These are phyloP conservation scores for Lepidopterella palustris DNA, from an alignment of 495 filamentous ascomycete genomes.

Conservation along the genomic window DNA sequence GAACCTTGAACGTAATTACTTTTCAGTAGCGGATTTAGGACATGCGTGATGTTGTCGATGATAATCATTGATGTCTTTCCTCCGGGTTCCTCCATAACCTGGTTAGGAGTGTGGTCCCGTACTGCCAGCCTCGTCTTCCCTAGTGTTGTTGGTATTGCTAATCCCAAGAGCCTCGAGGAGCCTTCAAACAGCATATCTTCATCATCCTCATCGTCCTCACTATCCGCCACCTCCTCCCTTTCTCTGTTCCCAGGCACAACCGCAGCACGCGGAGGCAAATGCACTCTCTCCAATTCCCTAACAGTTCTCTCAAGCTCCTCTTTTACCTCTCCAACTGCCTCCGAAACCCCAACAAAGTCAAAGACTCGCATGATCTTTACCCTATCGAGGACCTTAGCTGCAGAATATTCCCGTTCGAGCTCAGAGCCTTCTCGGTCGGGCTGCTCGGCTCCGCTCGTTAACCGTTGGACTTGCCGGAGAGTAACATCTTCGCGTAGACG, in stretches of 20 bases:
- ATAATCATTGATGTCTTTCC: slow-evolving; percentile 29
- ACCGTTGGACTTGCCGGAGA: background rate
- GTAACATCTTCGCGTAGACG: slow-evolving; percentile 3
- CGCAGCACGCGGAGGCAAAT: background rate
- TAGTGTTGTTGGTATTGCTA: background rate
- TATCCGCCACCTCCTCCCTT: slow-evolving; percentile 22
- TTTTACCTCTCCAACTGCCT: slow-evolving; percentile 46
- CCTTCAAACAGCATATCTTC: slow-evolving; percentile 30
- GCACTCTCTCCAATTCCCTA: background rate
- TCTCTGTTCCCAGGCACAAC: background rate
- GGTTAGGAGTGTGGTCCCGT: background rate
- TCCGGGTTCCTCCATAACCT: background rate
- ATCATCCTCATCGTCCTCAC: slow-evolving; percentile 38
- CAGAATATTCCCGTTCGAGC: slow-evolving; percentile 8
- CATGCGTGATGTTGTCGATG: slow-evolving; percentile 34
- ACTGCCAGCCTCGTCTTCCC: slow-evolving; percentile 3
- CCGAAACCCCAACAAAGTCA: slow-evolving; percentile 52
- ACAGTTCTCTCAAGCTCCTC: slow-evolving; percentile 16
- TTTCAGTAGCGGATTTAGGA: slow-evolving; percentile 42
- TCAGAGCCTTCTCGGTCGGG: background rate
- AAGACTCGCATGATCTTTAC: slow-evolving; percentile 53
- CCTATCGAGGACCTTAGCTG: slow-evolving; percentile 40
- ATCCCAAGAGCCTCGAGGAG: slow-evolving; percentile 8
- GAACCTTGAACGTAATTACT: slow-evolving; percentile 28
- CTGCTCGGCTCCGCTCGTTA: background rate